phyloP scores from a whole-genome alignment of 176 grass and related monocot species.

The Metroxylon sagu region DNA sequence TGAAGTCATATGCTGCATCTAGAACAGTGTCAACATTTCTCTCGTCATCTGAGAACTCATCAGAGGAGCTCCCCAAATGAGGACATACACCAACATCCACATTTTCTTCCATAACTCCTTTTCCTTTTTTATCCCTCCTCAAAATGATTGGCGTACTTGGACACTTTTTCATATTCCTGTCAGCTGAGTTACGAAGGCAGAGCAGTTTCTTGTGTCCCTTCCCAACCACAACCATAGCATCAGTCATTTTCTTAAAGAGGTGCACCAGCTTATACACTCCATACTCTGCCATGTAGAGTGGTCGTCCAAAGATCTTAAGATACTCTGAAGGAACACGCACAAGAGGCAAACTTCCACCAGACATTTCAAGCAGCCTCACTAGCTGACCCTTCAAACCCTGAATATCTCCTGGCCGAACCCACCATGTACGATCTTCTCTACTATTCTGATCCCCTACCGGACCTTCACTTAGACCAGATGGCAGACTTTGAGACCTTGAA shows the following conservation, averaged over 20 bases:
- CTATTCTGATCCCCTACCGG: slow-evolving; percentile 20
- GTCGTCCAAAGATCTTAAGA: slow-evolving; percentile 60
- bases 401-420: slow-evolving; percentile 68
- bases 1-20: slow-evolving; percentile 35
- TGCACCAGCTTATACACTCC: slow-evolving; percentile 49
- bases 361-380: slow-evolving; percentile 51
- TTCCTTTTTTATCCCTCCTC: slow-evolving; percentile 54
- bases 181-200: slow-evolving; percentile 60
- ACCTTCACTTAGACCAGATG: slow-evolving; percentile 27
- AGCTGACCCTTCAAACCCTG: slow-evolving; percentile 73
- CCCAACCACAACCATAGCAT: slow-evolving; percentile 69
- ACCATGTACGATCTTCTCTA: slow-evolving; percentile 41
- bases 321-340: slow-evolving; percentile 64
- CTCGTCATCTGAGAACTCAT: slow-evolving; percentile 77
- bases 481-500: slow-evolving; percentile 39
- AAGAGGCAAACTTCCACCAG: slow-evolving; percentile 61
- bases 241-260: slow-evolving; percentile 63
- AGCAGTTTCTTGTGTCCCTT: slow-evolving; percentile 71
- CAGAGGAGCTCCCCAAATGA: slow-evolving; percentile 55
- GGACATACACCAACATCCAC: slow-evolving; percentile 20
- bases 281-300: slow-evolving; percentile 65
- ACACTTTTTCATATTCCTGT: slow-evolving; percentile 43
- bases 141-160: slow-evolving; percentile 45
- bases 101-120: slow-evolving; percentile 26
- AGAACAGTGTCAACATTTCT: slow-evolving; percentile 32